Evolutionary conservation across 169 alveolate genomes (phyloP), one percentile per base, ranked within the genome.

Genomic region (Plasmodium malariae): DNA sequence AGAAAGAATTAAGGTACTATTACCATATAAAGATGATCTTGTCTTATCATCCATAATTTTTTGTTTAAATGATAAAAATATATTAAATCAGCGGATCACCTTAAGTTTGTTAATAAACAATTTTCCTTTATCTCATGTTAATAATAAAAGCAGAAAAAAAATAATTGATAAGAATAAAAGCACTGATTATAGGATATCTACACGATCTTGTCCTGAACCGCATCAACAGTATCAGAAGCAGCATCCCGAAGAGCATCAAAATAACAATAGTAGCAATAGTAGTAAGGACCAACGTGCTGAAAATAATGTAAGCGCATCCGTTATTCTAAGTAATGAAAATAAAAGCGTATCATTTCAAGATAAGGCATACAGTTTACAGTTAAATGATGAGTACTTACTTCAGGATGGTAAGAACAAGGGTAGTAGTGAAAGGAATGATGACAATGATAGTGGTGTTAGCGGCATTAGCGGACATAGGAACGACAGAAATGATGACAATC

Each of bases 41-140:
- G 96, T 96, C 9, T 57, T 95, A 40, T 92, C 95, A 11, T 93
- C 97, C 0, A 24, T 96, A 26, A 96, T 93, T 45, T 95, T 96
- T 28, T 89, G 96, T 26, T 62, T 96, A 11, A 95, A 88, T 21
- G 98, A 96, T 74, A 95, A 91, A 26, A 94, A 92, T 28, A 59
- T 92, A 3, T 69, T 95, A 1, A 96, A 94, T 37, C 88, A 89
- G 45, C 60, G 98, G 57, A 67, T 92, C 57, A 93, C 93, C n/a
- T 74, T 96, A 32, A 89, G 91, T 28, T 59, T 96, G 68, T 70
- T 96, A 43, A 94, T 95, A 62, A 88, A 92, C 49, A 90, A 95
- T 55, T 89, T 96, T 62, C 98, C 97, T 6, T 55, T 94, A 48
- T 78, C 78, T 60, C 72, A 92, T 32, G 73, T 60, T 2, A 48